A percentile compares a stretch with the other conserved stretches of the same genome.
Conservation (phyloP, 2,329 filamentous ascomycete genomes). For the Epichloe brachyelytri region DNA sequence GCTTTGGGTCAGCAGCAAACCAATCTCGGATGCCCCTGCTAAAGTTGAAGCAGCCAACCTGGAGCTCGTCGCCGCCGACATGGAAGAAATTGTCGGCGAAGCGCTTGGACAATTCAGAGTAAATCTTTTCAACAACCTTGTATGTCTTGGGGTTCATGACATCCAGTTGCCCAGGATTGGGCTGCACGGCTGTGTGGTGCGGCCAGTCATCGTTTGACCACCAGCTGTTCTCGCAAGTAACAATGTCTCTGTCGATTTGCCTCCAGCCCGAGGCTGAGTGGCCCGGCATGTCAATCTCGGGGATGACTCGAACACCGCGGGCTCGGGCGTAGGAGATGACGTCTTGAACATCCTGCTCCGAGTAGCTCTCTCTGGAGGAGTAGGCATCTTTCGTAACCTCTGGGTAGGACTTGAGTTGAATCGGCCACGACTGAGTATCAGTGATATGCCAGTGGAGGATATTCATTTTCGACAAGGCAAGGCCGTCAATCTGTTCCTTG, state of each 20-base stretch:
- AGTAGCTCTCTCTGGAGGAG: conserved; percentile 33
- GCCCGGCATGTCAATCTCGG: conserved; percentile 45
- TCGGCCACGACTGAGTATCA: conserved; percentile 42
- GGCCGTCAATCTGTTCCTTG: conserved; percentile 39
- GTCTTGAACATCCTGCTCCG: conserved; percentile 26
- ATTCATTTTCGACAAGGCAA: conserved; percentile 44
- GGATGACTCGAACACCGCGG: conserved; percentile 41
- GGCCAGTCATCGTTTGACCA: conserved; percentile 46
- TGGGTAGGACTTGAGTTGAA: conserved; percentile 34
- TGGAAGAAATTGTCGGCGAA: conserved; percentile 43
- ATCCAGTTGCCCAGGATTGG: conserved; percentile 43
- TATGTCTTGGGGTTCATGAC: conserved; percentile 43
- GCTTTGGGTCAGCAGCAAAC: conserved; percentile 32
- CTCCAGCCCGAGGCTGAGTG: conserved; percentile 42
- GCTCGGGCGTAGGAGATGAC: conserved; percentile 36
- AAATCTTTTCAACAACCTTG: conserved; percentile 38
- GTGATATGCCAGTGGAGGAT: conserved; percentile 44
- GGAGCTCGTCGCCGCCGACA: conserved; percentile 42
- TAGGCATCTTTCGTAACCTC: conserved; percentile 42
- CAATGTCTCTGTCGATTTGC: conserved; percentile 37
- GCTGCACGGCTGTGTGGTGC: conserved; percentile 38
- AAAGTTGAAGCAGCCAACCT: conserved; percentile 42
- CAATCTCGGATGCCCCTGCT: conserved; percentile 34
- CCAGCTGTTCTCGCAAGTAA: conserved; percentile 43
- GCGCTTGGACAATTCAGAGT: conserved; percentile 35